Percentiles rank a stretch among this genome's conserved stretches.
phyloP scores from a whole-genome alignment of 1,284 basidiomycete species.

The Moesziomyces sp. region DNA sequence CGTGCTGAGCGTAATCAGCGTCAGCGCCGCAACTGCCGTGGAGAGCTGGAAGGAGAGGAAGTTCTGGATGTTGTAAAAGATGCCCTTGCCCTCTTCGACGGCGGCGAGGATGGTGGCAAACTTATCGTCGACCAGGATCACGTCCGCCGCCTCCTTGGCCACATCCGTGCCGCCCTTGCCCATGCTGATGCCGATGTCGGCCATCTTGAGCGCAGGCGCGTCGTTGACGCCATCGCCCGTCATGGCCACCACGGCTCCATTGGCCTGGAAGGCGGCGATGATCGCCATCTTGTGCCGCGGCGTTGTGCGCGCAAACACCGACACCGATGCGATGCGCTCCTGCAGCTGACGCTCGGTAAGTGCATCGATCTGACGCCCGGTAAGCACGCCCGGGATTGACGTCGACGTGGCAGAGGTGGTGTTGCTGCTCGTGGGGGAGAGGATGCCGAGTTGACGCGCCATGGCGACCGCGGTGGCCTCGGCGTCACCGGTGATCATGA shows the following conservation, averaged over 20 bases:
- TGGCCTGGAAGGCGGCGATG: conserved; percentile 87
- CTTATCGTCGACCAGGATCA: conserved; percentile 97
- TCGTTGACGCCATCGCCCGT: conserved; percentile 98
- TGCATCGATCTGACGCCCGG: conserved; percentile 85
- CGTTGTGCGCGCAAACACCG: conserved; percentile 92
- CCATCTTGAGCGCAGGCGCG: conserved; percentile 95
- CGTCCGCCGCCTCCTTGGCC: conserved; percentile 96
- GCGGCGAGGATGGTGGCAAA: conserved; percentile 93
- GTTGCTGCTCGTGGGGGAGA: conserved; percentile 5
- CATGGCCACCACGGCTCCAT: conserved; percentile 93
- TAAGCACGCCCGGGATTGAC: conserved; percentile 72
- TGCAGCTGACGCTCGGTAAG: conserved; percentile 79
- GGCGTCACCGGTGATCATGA: conserved; percentile 98
- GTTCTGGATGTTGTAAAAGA: conserved; percentile 99
- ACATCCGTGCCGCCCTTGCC: conserved; percentile 96
- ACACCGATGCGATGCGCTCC: conserved; percentile 82
- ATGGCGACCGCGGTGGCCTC: conserved; percentile 91
- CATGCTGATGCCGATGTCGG: conserved; percentile 97
- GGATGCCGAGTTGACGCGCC: conserved; percentile 86
- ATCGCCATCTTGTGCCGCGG: conserved; percentile 98
- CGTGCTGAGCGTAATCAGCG: conserved; percentile 93
- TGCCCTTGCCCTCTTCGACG: conserved; percentile 94
- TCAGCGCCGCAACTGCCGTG: conserved; percentile 91
- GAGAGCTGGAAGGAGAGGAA: conserved; percentile 96
- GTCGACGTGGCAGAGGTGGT: background rate